A percentile compares a stretch with the other conserved stretches of the same genome.
Evolutionary conservation across 2,329 filamentous ascomycete species (phyloP).

Genomic region (Ophiostoma quercus): DNA sequence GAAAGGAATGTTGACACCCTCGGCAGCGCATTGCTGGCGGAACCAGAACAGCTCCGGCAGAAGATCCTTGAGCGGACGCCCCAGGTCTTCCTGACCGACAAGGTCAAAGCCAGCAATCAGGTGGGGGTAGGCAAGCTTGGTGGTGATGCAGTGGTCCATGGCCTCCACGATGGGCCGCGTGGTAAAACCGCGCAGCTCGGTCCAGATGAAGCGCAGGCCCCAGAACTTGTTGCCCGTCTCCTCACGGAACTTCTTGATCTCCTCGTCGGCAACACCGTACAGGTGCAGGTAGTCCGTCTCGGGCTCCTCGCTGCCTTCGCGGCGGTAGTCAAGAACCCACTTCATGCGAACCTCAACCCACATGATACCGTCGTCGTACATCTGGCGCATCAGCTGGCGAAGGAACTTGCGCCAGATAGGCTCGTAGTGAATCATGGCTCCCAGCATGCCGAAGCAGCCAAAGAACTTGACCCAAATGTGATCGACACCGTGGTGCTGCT

Average conservation of each 20-base stretch:
- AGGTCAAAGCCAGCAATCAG: slow-evolving; percentile 84
- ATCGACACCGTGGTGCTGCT: slow-evolving; percentile 77
- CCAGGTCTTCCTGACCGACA: slow-evolving; percentile 79
- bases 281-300: slow-evolving; percentile 65
- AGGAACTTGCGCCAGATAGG: slow-evolving; percentile 79
- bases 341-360: slow-evolving; percentile 77
- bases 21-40: slow-evolving; percentile 72
- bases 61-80: slow-evolving; percentile 68
- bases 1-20: slow-evolving; percentile 79
- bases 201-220: slow-evolving; percentile 83
- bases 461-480: slow-evolving; percentile 80
- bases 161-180: slow-evolving; percentile 65
- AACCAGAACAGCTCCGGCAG: slow-evolving; percentile 91
- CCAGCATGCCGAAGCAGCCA: slow-evolving; percentile 67
- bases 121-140: slow-evolving; percentile 72
- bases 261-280: slow-evolving; percentile 69
- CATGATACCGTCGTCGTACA: slow-evolving; percentile 74
- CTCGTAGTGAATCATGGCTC: slow-evolving; percentile 78
- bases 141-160: slow-evolving; percentile 83
- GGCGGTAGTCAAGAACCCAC: slow-evolving; percentile 67
- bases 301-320: slow-evolving; percentile 56
- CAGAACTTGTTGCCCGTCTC: slow-evolving; percentile 61
- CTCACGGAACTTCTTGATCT: slow-evolving; percentile 68
- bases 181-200: slow-evolving; percentile 59
- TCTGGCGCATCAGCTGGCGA: slow-evolving; percentile 60